Base-by-base conservation (phyloP, 495 filamentous ascomycete species). In the Neurospora sp. region DNA sequence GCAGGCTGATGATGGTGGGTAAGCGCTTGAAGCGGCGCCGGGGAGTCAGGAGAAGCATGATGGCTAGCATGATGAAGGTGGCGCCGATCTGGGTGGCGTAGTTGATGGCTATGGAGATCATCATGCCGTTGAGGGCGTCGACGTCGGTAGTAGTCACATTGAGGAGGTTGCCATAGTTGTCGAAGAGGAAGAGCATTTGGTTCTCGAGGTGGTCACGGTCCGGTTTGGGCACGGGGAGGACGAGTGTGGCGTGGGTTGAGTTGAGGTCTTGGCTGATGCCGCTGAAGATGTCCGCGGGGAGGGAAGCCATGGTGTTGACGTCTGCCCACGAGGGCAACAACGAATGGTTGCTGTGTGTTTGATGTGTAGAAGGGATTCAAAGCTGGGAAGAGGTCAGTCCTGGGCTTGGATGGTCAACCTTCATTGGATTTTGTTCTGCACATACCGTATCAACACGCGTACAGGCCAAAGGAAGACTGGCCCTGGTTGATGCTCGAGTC, bases 31-130 rank as follows among this genome's bases (percentile, higher is more conserved):
- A 76, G 0, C 79, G 81, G 2, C n/a, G 31, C 0, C 39, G 39
- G 12, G 81, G 77, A 0, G 81, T 83, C 78, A 82, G 80, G 75
- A 60, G 72, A 1, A 91, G 80, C 0, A 95, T 82, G 27, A 93
- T 84, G 49, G 92, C 75, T 27, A 94, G 82, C 72, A 95, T 89
- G 31, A 92, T 78, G 74, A 91, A 74, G 39, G 88, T 89, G n/a
- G 92, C 91, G 39, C 94, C 94, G 71, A 94, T 85, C 79, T 96
- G 92, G 39, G 84, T 79, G 62, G 87, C 90, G 77, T 90, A 94
- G 80, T 90, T 91, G 88, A 94, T 90, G 80, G 85, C 84, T 60
- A 86, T 81, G 20, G 85, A 83, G 69, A 88, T 77, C 16, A 78
- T 76, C 1, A 71, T 49, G 12, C n/a, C 6, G 75, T 85, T 84